These are phyloP conservation scores for Umbelopsis sp. DNA, from an alignment of 192 early-diverging fungal genomes.

Conservation along the genomic window DNA sequence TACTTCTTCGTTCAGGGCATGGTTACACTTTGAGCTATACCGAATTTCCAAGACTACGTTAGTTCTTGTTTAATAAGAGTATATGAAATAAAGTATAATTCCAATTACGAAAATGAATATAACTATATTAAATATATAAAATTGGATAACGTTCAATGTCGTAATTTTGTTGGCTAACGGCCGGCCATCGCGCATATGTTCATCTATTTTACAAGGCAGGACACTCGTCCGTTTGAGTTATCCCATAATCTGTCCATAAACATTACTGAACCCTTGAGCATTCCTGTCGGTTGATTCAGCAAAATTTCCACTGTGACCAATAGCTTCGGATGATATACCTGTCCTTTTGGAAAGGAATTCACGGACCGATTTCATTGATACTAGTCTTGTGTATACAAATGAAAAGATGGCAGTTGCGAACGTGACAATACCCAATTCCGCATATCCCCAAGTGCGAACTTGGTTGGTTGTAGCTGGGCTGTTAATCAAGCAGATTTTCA, in stretches of 20 bases:
- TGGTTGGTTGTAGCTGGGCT: slow-evolving; percentile 6
- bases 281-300: not conserved
- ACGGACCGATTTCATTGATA: not conserved
- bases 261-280: not conserved
- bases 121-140: too few species aligned
- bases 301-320: not conserved
- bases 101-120: too few species aligned
- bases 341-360: not conserved
- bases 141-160: too few species aligned
- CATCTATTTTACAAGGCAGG: too few species aligned
- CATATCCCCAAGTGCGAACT: slow-evolving; percentile 1
- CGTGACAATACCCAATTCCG: not conserved
- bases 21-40: too few species aligned
- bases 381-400: not conserved
- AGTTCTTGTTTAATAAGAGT: too few species aligned
- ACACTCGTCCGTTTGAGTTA: not conserved
- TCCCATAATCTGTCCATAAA: not conserved
- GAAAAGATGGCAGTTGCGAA: not conserved
- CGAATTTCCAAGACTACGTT: too few species aligned
- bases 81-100: too few species aligned
- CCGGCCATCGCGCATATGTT: too few species aligned
- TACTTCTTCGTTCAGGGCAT: too few species aligned
- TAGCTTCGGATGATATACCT: not conserved
- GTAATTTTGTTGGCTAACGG: too few species aligned
- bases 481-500: slow-evolving; percentile 20